These are phyloP conservation scores for Trypanosoma boissoni DNA, from an alignment of 208 protist species.

Conservation along the genomic window DNA sequence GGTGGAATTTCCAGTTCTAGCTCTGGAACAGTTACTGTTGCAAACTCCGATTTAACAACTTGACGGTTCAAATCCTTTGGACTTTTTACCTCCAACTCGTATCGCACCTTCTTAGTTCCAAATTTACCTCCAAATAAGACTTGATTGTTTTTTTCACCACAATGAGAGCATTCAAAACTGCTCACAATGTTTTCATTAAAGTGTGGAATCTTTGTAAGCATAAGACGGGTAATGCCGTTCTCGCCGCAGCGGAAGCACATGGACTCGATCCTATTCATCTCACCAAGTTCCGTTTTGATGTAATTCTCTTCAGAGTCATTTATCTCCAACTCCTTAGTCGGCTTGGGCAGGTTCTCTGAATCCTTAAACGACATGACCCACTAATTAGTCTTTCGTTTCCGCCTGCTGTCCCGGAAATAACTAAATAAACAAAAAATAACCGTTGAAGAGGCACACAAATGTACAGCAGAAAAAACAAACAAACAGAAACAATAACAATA, in stretches of 20 bases:
- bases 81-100: constrained; percentile 79
- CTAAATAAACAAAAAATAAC: constrained; percentile 1
- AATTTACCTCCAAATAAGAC: constrained; percentile 87
- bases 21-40: constrained; percentile 88
- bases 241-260: constrained; percentile 85
- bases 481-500: background rate
- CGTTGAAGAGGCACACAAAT: background rate
- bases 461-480: background rate
- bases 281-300: constrained; percentile 80
- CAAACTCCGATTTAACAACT: constrained; percentile 93
- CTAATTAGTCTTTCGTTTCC: too few relatives aligned
- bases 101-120: constrained; percentile 74
- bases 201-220: constrained; percentile 91
- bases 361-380: too few relatives aligned
- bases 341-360: background rate
- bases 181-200: constrained; percentile 92
- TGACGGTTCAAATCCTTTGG: constrained; percentile 90
- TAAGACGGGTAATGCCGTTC: constrained; percentile 85
- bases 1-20: constrained; percentile 93
- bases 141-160: constrained; percentile 87
- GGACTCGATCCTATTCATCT: constrained; percentile 88
- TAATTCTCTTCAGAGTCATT: constrained; percentile 33
- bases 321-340: constrained; percentile 5
- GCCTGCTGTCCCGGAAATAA: too few relatives aligned
- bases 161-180: constrained; percentile 90